Conservation (phyloP, 805 yeast species). For the Metschnikowia vanudenii region DNA sequence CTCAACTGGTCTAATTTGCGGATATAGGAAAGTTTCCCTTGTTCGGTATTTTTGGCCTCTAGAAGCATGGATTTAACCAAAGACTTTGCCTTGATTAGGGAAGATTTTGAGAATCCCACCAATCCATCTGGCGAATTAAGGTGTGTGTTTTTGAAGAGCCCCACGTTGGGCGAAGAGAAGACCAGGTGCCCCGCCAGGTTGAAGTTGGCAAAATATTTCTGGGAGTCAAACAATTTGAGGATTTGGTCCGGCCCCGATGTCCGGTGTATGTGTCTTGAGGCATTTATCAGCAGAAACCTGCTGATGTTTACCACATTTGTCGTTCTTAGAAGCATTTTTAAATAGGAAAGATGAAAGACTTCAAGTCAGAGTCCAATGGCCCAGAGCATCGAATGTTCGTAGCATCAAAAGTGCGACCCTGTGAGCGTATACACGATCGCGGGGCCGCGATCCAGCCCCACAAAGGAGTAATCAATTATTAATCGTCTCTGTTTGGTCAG, state of each 20-base stretch:
- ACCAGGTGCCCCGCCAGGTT: slow-evolving; percentile 29
- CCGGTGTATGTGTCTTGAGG: slow-evolving; percentile 6
- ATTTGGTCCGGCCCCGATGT: slow-evolving; percentile 29
- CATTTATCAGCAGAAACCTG: neutral
- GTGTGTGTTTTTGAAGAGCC: slow-evolving; percentile 73
- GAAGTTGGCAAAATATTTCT: slow-evolving; percentile 52
- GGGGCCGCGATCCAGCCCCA: no score
- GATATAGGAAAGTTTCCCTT: slow-evolving; percentile 49
- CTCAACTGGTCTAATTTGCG: slow-evolving; percentile 76
- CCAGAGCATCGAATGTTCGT: no score
- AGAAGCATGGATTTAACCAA: slow-evolving; percentile 56
- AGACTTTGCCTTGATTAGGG: slow-evolving; percentile 62
- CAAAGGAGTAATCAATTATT: no score
- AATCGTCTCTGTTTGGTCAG: neutral
- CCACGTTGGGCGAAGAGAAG: slow-evolving; percentile 16
- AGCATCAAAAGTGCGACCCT: no score
- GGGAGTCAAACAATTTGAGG: slow-evolving; percentile 59
- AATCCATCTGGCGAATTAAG: slow-evolving; percentile 71
- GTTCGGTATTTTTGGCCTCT: slow-evolving; percentile 37
- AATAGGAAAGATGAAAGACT: no score
- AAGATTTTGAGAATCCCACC: slow-evolving; percentile 58
- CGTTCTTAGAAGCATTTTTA: slow-evolving; percentile 5
- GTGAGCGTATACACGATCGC: no score
- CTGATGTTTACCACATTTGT: neutral
- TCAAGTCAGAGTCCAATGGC: no score